These are phyloP conservation scores for Orbilia ellipsospora DNA, from an alignment of 2,329 filamentous ascomycete genomes.

Conservation along the genomic window DNA sequence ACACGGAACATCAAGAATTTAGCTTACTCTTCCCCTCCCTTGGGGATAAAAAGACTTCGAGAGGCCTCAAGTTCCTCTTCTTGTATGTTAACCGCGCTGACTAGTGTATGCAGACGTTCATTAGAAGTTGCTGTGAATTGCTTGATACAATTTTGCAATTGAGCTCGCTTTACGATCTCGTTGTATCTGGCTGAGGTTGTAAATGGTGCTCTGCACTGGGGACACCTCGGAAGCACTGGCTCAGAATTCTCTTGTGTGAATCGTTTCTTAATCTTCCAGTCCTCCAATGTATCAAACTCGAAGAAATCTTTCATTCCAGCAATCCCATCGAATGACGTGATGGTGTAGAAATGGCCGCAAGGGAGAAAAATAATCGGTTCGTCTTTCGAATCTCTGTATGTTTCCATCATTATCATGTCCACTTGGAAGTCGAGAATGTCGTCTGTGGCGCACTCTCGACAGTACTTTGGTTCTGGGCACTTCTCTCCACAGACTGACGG, in stretches of 20 bases:
- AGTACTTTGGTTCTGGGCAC: conserved; percentile 69
- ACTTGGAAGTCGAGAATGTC: conserved; percentile 66
- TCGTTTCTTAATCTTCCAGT: conserved; percentile 23
- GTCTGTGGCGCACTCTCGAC: conserved; percentile 68
- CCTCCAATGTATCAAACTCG: conserved; percentile 60
- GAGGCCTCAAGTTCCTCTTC: conserved; percentile 25
- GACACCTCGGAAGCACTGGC: conserved; percentile 28
- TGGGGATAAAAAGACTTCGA: conserved; percentile 2
- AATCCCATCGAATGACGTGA: conserved; percentile 71
- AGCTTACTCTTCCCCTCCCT: conserved; percentile 2
- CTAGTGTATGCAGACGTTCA: background rate
- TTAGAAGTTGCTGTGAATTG: conserved; percentile 32
- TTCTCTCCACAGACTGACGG: conserved; percentile 74
- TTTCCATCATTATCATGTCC: conserved; percentile 69
- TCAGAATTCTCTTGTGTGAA: conserved; percentile 29
- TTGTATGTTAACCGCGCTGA: background rate
- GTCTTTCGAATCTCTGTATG: conserved; percentile 71
- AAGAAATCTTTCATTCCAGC: conserved; percentile 70
- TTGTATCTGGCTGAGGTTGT: conserved; percentile 44
- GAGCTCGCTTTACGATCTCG: conserved; percentile 40
- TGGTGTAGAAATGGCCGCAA: conserved; percentile 74
- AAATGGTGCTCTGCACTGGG: conserved; percentile 25
- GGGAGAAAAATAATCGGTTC: conserved; percentile 72
- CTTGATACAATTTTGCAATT: conserved; percentile 40
- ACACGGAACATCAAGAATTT: background rate